Base-by-base conservation (phyloP, 1,284 basidiomycete genomes). In the Somion occarium region DNA sequence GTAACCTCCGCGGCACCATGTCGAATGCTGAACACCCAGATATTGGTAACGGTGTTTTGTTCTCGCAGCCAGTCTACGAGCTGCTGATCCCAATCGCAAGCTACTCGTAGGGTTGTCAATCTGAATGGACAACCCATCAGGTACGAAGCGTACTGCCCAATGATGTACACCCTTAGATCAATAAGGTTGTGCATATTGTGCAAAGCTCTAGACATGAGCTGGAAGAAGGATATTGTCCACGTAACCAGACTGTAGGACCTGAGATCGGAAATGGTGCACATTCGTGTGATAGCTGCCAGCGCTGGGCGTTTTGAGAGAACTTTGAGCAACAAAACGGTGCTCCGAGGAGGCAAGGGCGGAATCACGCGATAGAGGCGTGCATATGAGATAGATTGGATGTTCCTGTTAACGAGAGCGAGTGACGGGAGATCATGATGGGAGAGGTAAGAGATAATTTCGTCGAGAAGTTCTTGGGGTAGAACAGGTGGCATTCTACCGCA, bases 381-480 rank as follows among this genome's bases (percentile, higher is more conserved):
- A 15, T 38, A 27, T 30, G 48, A 44, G 18, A 41, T 44, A 5
- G 30, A 42, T 18, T 38, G 11, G 44, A 50, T 25, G 5, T 22
- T 41, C 18, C 30, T 25, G 44, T 27, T 53, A 37, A 50, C 48
- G 44, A 53, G 52, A 25, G 25, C 44, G 15, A 53, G 30, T 12
- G 7, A 13, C 11, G 26, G 12, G 4, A 52, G 48, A 13, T 38
- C 44, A 4, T 7, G 22, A 19, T 20, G 15, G 15, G 43, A 30
- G 2, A 38, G 38, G n/a, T 20, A 19, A 38, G n/a, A 18, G 5
- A 50, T 44, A 9, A 53, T 46, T 13, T 38, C 11, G 22, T 53
- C 39, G 5, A 49, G 7, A 20, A 53, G 43, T 44, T 53, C 52
- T 2, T 45, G 27, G n/a, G 52, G 52, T 38, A 53, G 48, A 12